Conservation (phyloP, 176 grass and related monocot genomes). For the Chrysopogon serrulatus region DNA sequence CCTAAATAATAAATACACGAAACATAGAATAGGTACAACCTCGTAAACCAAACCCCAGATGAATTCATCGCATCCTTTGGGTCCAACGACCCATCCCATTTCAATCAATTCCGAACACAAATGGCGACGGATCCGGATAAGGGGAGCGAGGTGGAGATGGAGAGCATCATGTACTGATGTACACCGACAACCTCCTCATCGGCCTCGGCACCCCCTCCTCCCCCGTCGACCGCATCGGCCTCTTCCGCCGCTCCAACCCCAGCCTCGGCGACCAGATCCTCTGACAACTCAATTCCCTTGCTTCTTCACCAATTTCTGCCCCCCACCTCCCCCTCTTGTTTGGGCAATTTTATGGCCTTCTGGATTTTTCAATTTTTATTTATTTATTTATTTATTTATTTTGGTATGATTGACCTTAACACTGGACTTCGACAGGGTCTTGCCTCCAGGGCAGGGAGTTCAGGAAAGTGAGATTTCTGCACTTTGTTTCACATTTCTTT, state of each 20-base stretch:
- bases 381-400: too few species aligned
- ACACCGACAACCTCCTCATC: slow-evolving; percentile 91
- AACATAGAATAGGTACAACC: too few species aligned
- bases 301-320: not conserved
- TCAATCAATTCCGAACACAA: too few species aligned
- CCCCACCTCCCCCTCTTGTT: not conserved
- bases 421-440: slow-evolving; percentile 96
- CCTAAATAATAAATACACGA: too few species aligned
- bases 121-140: slow-evolving; percentile 98
- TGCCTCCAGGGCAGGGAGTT: slow-evolving; percentile 94
- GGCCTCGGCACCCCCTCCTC: slow-evolving; percentile 55
- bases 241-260: slow-evolving; percentile 93
- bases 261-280: slow-evolving; percentile 94
- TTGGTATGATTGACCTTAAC: not conserved
- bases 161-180: slow-evolving; percentile 98
- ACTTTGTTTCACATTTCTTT: not conserved
- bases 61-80: too few species aligned
- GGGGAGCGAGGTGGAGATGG: slow-evolving; percentile 95
- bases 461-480: slow-evolving; percentile 60
- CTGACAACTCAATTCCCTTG: slow-evolving; percentile 46
- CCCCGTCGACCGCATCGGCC: slow-evolving; percentile 50
- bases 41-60: too few species aligned
- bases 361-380: not conserved
- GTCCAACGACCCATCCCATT: too few species aligned
- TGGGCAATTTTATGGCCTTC: not conserved